Conservation (phyloP, 1,139 yeast species). For the Hyphopichia buzzinii region DNA sequence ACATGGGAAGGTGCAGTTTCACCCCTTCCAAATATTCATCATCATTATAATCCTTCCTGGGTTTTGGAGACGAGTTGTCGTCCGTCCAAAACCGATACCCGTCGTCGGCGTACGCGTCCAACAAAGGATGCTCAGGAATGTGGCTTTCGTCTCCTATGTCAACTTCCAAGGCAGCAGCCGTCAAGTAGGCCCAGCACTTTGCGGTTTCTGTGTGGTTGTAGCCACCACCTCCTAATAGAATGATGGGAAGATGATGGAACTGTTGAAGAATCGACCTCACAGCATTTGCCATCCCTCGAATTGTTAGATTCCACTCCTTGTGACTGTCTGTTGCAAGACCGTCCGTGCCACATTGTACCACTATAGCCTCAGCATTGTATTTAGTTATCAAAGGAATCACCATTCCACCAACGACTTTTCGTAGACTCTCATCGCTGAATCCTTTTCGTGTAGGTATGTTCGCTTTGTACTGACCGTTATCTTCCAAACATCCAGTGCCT, state of each 20-base stretch:
- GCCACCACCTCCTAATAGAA: constrained; percentile 79
- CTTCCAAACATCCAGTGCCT: constrained; percentile 53
- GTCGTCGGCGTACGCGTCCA: constrained; percentile 46
- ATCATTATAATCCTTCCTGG: constrained; percentile 42
- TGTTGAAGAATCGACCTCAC: constrained; percentile 30
- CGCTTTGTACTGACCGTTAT: constrained; percentile 31
- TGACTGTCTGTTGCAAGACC: constrained; percentile 58
- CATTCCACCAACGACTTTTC: constrained; percentile 35
- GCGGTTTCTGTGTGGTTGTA: constrained; percentile 64
- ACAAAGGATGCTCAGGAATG: constrained; percentile 52
- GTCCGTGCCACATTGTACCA: constrained; percentile 72
- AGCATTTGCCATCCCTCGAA: constrained; percentile 44
- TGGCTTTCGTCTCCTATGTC: constrained; percentile 14
- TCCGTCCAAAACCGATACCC: constrained; percentile 53
- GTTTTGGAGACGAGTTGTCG: constrained; percentile 21
- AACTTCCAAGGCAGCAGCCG: constrained; percentile 32
- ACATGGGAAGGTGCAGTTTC: constrained; percentile 4
- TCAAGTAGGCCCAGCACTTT: constrained; percentile 61
- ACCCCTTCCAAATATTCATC: constrained; percentile 17
- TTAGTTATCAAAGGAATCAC: constrained; percentile 40
- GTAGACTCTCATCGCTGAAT: constrained; percentile 44
- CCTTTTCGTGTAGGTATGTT: constrained; percentile 64
- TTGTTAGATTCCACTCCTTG: constrained; percentile 67
- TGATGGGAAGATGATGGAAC: constrained; percentile 26
- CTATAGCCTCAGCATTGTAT: constrained; percentile 51